phyloP scores from a whole-genome alignment of 2,329 filamentous ascomycete genomes.

The Xylaria sp. region DNA sequence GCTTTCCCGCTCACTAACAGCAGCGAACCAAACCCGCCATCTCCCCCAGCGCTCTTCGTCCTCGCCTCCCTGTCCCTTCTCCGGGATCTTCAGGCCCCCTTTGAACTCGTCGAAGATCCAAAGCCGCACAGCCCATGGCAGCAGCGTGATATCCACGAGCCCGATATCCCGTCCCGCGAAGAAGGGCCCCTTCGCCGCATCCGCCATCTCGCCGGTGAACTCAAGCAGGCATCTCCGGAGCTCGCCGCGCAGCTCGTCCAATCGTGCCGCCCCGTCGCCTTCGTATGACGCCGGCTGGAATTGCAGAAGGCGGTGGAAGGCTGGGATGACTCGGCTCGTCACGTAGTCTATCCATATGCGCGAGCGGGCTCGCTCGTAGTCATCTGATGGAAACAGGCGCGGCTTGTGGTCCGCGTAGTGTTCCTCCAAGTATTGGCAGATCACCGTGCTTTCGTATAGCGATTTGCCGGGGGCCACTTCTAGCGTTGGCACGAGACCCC shows the following conservation, averaged over 20 bases:
- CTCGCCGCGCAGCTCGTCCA: constrained; percentile 51
- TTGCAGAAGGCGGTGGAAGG: constrained; percentile 53
- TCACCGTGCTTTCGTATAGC: constrained; percentile 61
- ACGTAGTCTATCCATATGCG: constrained; percentile 64
- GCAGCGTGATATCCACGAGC: constrained; percentile 60
- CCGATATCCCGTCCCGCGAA: constrained; percentile 57
- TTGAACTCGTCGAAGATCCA: constrained; percentile 67
- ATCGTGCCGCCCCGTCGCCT: constrained; percentile 22
- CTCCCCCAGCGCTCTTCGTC: constrained; percentile 57
- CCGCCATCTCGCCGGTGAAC: constrained; percentile 56
- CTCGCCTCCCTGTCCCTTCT: constrained; percentile 51
- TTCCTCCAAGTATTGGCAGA: constrained; percentile 66
- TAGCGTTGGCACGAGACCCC: constrained; percentile 63
- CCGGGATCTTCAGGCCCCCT: constrained; percentile 56
- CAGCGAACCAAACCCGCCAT: constrained; percentile 58
- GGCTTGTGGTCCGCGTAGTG: constrained; percentile 52
- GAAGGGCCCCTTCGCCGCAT: constrained; percentile 54
- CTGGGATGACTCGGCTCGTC: constrained; percentile 59
- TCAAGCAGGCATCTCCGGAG: constrained; percentile 57
- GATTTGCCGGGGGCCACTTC: constrained; percentile 47
- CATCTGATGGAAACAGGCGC: constrained; percentile 47
- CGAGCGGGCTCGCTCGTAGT: constrained; percentile 56
- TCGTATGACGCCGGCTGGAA: constrained; percentile 34
- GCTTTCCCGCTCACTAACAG: constrained; percentile 54
- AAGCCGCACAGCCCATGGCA: constrained; percentile 59